Evolutionary conservation across 805 yeast genomes (phyloP).

Genomic region (Kluyveromyces siamensis): DNA sequence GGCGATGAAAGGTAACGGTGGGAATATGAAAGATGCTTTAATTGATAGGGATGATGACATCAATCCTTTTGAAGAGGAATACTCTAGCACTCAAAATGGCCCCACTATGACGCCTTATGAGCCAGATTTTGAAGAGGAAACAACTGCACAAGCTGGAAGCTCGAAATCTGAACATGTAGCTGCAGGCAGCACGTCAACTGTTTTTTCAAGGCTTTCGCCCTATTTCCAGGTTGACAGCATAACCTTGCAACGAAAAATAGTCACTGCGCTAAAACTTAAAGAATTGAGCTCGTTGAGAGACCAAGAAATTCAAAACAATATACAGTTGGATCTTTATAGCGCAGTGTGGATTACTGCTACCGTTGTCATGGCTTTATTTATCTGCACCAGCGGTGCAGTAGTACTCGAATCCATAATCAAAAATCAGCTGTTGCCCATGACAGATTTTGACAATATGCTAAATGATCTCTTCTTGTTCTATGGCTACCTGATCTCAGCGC

Average conservation of each 20-base stretch:
- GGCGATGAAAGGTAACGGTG: neutral
- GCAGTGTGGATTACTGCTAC: slow-evolving; percentile 88
- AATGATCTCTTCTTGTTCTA: slow-evolving; percentile 63
- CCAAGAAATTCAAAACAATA: slow-evolving; percentile 21
- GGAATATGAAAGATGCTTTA: neutral
- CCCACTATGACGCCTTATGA: neutral
- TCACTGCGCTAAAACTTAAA: neutral
- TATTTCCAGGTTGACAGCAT: slow-evolving; percentile 1
- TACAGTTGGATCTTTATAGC: slow-evolving; percentile 67
- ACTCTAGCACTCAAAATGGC: neutral
- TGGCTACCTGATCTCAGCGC: slow-evolving; percentile 66
- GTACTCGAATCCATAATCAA: slow-evolving; percentile 45
- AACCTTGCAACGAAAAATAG: neutral
- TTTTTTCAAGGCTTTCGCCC: slow-evolving; percentile 1
- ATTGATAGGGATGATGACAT: neutral
- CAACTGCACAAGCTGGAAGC: neutral
- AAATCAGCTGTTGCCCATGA: slow-evolving; percentile 30
- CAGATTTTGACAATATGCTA: slow-evolving; percentile 50
- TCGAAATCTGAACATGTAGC: neutral
- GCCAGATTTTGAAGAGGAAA: neutral
- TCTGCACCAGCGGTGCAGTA: slow-evolving; percentile 63
- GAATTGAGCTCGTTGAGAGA: neutral
- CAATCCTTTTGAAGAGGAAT: slow-evolving; percentile 3
- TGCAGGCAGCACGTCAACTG: neutral
- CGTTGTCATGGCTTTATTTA: slow-evolving; percentile 62